Base-by-base conservation (phyloP, 148 eudicot genomes). In the Rhododendron simsii region DNA sequence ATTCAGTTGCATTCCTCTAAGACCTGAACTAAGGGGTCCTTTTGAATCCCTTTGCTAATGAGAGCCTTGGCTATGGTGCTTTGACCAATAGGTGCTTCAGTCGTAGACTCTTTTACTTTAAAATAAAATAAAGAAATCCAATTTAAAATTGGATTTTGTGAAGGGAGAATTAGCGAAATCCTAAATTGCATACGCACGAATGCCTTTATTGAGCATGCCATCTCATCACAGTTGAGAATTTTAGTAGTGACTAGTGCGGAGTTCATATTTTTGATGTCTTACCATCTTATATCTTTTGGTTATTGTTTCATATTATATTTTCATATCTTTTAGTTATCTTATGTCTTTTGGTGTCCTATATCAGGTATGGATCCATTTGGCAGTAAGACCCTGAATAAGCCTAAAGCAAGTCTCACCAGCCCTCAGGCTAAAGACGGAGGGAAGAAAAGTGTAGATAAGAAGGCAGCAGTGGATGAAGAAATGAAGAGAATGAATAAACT, bases 401-500 rank as follows among this genome's bases (percentile, higher is more conserved):
- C 86, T 14, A 69, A 84, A 48, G 71, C 69, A 20, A 78, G 20
- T 63, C 67, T 65, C 9, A 16, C 83, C 33, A 53, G 85, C 35
- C 78, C 91, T 61, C 85, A 84, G 75, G 81, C 84, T 33, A 83
- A 74, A 81, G 87, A 71, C 13, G 86, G 83, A 83, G 82, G 85
- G 88, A 92, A 90, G 84, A 92, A 89, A 83, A 81, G 51, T 77
- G 94, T 90, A 61, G 94, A 86, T 86, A 95, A 92, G 88, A 91
- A 90, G 88, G 91, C 90, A 50, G 93, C 91, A 5, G 90, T 92
- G 67, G 83, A 93, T 80, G 91, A 91, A 81, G 99, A 96, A 87
- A 89, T 95, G 85, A 90, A 87, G 84, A 92, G 92, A 89, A 89
- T 92, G 94, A 93, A 88, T 77, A 89, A 87, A 80, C 92, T 95